phyloP scores from a whole-genome alignment of 2,329 filamentous ascomycete genomes.

The Colletotrichum lini region DNA sequence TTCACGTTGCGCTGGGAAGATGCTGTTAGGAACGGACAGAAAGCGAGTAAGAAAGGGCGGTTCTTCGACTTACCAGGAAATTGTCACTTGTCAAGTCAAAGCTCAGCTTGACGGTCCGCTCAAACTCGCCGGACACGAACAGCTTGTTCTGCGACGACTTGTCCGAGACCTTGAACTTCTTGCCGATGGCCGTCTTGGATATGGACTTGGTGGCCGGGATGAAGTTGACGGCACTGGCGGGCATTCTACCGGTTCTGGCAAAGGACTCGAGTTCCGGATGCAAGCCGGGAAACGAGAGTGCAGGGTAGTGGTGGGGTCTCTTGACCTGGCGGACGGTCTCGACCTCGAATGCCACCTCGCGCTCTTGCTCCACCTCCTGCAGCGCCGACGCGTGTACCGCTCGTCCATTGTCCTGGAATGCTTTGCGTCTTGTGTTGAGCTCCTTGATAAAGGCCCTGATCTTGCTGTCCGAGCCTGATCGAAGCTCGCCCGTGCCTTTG shows the following conservation, averaged over 20 bases:
- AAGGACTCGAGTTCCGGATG: slow-evolving; percentile 63
- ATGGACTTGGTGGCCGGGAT: slow-evolving; percentile 60
- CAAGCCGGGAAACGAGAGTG: slow-evolving; percentile 61
- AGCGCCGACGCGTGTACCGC: slow-evolving; percentile 65
- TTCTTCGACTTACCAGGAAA: slow-evolving; percentile 50
- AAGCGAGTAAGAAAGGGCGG: neutral
- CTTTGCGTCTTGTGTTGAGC: slow-evolving; percentile 48
- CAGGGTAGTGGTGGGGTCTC: slow-evolving; percentile 56
- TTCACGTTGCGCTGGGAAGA: slow-evolving; percentile 62
- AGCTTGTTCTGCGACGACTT: slow-evolving; percentile 45
- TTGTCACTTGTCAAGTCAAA: slow-evolving; percentile 50
- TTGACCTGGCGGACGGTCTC: slow-evolving; percentile 70
- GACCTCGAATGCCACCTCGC: slow-evolving; percentile 72
- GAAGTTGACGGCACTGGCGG: slow-evolving; percentile 54
- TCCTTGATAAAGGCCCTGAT: slow-evolving; percentile 51
- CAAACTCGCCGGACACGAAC: slow-evolving; percentile 63
- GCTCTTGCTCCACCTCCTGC: slow-evolving; percentile 72
- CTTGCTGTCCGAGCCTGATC: slow-evolving; percentile 34
- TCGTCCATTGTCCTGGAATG: slow-evolving; percentile 54
- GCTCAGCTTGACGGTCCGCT: slow-evolving; percentile 56
- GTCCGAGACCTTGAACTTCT: slow-evolving; percentile 49
- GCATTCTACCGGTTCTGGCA: slow-evolving; percentile 59
- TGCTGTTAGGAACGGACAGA: neutral
- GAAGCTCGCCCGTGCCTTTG: slow-evolving; percentile 44
- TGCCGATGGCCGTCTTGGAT: slow-evolving; percentile 51